A percentile compares a stretch with the other conserved stretches of the same genome.
Evolutionary conservation across 2,329 filamentous ascomycete genomes (phyloP).

Genomic region (Beauveria sp.): DNA sequence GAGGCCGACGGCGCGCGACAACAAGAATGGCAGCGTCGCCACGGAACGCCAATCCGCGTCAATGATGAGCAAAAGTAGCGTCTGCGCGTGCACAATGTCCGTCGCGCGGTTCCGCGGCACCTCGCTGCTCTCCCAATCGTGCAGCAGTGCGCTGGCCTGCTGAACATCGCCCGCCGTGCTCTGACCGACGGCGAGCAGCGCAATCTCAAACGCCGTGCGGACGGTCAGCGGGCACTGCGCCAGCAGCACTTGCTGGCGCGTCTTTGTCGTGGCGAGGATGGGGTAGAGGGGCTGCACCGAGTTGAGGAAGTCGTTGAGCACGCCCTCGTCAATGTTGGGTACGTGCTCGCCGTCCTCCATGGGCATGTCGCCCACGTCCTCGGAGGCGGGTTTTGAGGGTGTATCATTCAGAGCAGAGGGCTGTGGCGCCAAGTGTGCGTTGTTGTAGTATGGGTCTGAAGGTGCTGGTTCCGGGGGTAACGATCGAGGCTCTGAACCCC

Average conservation of each 20-base stretch:
- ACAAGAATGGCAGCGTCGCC: constrained; percentile 41
- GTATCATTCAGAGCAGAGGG: constrained; percentile 32
- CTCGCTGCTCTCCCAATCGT: constrained; percentile 42
- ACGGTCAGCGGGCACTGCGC: constrained; percentile 47
- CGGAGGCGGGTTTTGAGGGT: constrained; percentile 27
- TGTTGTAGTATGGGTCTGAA: constrained; percentile 30
- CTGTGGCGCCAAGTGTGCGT: constrained; percentile 39
- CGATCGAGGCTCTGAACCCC: constrained; percentile 40
- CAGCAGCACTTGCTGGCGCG: constrained; percentile 48
- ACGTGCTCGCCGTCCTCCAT: constrained; percentile 27
- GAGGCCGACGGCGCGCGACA: constrained; percentile 59
- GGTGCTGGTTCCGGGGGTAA: constrained; percentile 33
- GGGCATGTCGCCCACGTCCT: constrained; percentile 22
- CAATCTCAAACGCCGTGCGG: constrained; percentile 57
- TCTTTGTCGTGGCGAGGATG: constrained; percentile 51
- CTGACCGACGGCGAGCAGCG: constrained; percentile 48
- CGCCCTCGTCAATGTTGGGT: constrained; percentile 34
- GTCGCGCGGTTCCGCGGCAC: constrained; percentile 30
- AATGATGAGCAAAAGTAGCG: constrained; percentile 57
- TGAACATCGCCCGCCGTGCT: constrained; percentile 34
- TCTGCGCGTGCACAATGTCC: constrained; percentile 57
- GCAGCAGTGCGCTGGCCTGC: constrained; percentile 39
- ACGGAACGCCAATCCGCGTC: constrained; percentile 50
- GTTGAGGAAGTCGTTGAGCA: constrained; percentile 49
- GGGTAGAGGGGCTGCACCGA: constrained; percentile 61